phyloP scores from a whole-genome alignment of 2,329 filamentous ascomycete species.

The Passalora sequoiae region DNA sequence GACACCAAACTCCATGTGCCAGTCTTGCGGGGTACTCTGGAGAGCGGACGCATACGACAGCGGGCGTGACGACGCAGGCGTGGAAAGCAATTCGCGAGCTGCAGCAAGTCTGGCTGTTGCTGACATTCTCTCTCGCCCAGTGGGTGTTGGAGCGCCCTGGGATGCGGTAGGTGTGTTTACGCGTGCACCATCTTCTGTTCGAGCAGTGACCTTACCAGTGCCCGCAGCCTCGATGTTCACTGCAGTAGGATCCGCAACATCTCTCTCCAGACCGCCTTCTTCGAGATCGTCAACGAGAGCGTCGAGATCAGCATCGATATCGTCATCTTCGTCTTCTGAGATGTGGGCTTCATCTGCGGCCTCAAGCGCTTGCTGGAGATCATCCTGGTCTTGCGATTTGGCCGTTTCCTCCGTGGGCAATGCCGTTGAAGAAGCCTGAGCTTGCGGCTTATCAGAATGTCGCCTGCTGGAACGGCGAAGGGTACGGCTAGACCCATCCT shows the following conservation, averaged over 20 bases:
- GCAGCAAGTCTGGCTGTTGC: slow-evolving; percentile 31
- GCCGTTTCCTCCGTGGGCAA: too few relatives aligned
- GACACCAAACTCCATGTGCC: slow-evolving; percentile 94
- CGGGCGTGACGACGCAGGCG: slow-evolving; percentile 49
- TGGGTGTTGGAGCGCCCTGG: slow-evolving; percentile 45
- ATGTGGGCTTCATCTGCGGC: slow-evolving; percentile 89
- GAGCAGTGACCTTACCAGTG: slow-evolving; percentile 81
- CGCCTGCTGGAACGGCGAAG: slow-evolving; percentile 33
- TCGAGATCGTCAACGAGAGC: slow-evolving; percentile 88
- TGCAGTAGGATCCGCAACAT: slow-evolving; percentile 75
- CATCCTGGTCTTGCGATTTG: slow-evolving; percentile 46
- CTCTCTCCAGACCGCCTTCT: slow-evolving; percentile 68
- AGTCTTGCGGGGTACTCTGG: slow-evolving; percentile 77
- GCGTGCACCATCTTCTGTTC: slow-evolving; percentile 84
- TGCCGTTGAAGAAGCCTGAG: too few relatives aligned
- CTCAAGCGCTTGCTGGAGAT: slow-evolving; percentile 67
- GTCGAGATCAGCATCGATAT: slow-evolving; percentile 59
- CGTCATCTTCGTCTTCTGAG: slow-evolving; percentile 60
- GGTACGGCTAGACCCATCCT: slow-evolving; percentile 19
- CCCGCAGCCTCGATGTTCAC: slow-evolving; percentile 87
- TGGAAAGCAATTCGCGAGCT: slow-evolving; percentile 36
- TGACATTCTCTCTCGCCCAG: slow-evolving; percentile 27
- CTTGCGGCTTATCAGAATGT: slow-evolving; percentile 28
- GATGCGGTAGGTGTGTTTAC: slow-evolving; percentile 66
- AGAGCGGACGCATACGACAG: slow-evolving; percentile 82